Conservation (phyloP, 495 filamentous ascomycete genomes). For the Neurospora africana region DNA sequence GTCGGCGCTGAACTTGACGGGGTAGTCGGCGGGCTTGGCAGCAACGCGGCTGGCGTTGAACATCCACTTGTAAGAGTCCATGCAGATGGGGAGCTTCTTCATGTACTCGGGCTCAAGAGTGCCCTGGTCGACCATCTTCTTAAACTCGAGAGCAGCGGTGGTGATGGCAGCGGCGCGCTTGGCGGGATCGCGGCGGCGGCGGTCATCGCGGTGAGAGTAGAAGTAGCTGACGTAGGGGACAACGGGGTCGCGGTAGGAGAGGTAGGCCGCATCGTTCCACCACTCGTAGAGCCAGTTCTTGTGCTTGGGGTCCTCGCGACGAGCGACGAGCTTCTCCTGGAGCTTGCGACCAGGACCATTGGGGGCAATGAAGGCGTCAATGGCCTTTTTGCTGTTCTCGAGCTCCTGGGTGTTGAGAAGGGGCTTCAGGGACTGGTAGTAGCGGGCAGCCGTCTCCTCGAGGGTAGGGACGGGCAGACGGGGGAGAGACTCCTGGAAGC, state of each 20-base stretch:
- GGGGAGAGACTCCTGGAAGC: conserved; percentile 93
- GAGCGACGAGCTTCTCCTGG: conserved; percentile 77
- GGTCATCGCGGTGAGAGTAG: conserved; percentile 94
- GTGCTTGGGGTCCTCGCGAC: conserved; percentile 68
- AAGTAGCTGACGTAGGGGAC: conserved; percentile 99
- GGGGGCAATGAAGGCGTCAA: conserved; percentile 71
- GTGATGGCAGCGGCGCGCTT: conserved; percentile 89
- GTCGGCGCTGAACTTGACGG: conserved; percentile 63
- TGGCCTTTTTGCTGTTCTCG: conserved; percentile 66
- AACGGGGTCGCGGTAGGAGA: conserved; percentile 88
- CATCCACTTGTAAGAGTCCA: conserved; percentile 98
- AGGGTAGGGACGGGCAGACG: conserved; percentile 83
- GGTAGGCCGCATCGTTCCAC: conserved; percentile 94
- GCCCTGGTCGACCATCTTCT: conserved; percentile 74
- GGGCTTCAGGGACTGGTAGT: conserved; percentile 85
- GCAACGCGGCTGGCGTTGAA: conserved; percentile 90
- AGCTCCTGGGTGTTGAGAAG: conserved; percentile 64
- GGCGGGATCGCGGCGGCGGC: conserved; percentile 72
- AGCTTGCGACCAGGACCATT: conserved; percentile 74
- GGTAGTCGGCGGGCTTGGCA: conserved; percentile 69
- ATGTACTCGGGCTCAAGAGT: conserved; percentile 95
- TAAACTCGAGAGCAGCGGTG: conserved; percentile 80
- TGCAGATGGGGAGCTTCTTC: conserved; percentile 88
- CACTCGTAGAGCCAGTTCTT: conserved; percentile 96
- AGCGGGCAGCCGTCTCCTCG: conserved; percentile 83